Evolutionary conservation across 2,329 filamentous ascomycete genomes (phyloP).

Genomic region (Colletotrichum orchidophilum): DNA sequence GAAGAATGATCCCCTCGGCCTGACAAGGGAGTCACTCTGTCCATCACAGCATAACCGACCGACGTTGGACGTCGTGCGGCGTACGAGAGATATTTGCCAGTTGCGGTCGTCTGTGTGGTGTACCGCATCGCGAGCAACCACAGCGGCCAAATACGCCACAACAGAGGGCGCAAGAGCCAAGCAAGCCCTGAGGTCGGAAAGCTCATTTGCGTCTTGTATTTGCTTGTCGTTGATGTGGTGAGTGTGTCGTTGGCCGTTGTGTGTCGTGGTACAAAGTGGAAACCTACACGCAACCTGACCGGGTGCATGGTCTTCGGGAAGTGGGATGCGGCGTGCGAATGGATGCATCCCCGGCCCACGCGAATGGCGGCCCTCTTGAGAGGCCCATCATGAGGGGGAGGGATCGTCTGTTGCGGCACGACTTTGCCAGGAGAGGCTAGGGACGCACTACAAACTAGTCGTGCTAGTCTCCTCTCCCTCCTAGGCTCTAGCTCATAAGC

Average conservation of each 20-base stretch:
- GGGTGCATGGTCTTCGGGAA: constrained; percentile 17
- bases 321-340: constrained; percentile 21
- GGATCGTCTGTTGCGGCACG: background rate
- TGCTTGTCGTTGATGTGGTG: constrained; percentile 9
- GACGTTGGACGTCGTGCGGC: background rate
- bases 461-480: background rate
- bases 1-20: constrained; percentile 4
- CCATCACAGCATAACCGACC: constrained; percentile 16
- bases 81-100: background rate
- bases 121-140: background rate
- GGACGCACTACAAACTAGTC: background rate
- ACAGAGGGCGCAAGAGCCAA: background rate
- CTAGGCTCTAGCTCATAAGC: background rate
- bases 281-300: background rate
- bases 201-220: background rate
- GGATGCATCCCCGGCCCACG: constrained; percentile 14
- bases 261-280: background rate
- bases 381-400: background rate
- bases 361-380: background rate
- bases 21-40: constrained; percentile 13
- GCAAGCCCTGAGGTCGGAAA: constrained; percentile 18
- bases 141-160: background rate
- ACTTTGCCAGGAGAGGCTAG: background rate
- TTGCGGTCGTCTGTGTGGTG: background rate
- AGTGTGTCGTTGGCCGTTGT: constrained; percentile 11